Evolutionary conservation across 1,139 yeast genomes (phyloP).

Genomic region (Yamadazyma aaseri): DNA sequence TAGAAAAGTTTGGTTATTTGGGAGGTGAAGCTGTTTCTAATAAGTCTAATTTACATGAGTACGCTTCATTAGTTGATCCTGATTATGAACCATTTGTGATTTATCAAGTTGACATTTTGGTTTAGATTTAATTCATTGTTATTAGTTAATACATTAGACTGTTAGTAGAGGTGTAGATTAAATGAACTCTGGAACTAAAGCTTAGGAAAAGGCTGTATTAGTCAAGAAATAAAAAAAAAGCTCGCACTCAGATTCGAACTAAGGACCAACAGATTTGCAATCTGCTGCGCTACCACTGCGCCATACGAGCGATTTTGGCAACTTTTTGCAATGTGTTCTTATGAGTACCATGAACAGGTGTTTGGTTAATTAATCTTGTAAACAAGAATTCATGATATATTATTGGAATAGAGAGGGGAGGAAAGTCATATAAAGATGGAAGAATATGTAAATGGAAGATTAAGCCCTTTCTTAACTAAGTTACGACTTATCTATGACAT

Average conservation of each 20-base stretch:
- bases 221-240: constrained; percentile 30
- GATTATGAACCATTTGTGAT: constrained; percentile 96
- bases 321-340: too few relatives aligned
- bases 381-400: too few relatives aligned
- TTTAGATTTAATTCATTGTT: constrained; percentile 5
- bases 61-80: constrained; percentile 86
- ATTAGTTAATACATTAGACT: constrained; percentile 1
- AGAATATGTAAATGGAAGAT: too few relatives aligned
- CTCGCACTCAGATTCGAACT: constrained; percentile 84
- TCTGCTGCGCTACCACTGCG: constrained; percentile 60
- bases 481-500: too few relatives aligned
- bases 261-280: constrained; percentile 57
- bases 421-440: too few relatives aligned
- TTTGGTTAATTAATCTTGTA: too few relatives aligned
- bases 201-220: background rate
- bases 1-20: constrained; percentile 77
- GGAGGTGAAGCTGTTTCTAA: constrained; percentile 87
- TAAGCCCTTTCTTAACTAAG: too few relatives aligned
- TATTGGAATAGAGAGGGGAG: too few relatives aligned
- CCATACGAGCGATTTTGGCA: constrained; percentile 39
- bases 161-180: too few relatives aligned
- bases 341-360: too few relatives aligned
- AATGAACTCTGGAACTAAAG: too few relatives aligned
- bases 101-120: constrained; percentile 47
- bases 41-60: constrained; percentile 69